A percentile compares a stretch with the other conserved stretches of the same genome.
These are phyloP conservation scores for Chamaenerion angustifolium DNA, from an alignment of 345 rosid genomes.

Conservation along the genomic window DNA sequence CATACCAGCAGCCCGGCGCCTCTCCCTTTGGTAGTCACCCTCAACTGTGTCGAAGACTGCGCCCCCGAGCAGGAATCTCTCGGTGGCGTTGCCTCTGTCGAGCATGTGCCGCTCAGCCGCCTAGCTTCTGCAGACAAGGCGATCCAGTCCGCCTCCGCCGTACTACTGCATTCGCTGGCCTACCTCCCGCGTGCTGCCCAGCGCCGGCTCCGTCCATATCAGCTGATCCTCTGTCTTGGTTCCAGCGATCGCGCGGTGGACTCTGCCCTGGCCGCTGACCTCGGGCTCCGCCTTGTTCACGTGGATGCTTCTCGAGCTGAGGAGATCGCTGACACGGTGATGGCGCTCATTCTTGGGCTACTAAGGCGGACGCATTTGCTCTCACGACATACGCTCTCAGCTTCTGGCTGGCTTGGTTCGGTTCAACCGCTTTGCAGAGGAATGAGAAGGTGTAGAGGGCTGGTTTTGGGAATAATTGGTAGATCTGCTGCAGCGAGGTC, in stretches of 20 bases:
- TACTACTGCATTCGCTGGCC: constrained; percentile 83
- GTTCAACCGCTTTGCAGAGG: constrained; percentile 87
- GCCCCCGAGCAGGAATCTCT: constrained; percentile 67
- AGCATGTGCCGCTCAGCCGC: constrained; percentile 90
- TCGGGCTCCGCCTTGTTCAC: constrained; percentile 83
- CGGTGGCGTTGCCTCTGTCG: constrained; percentile 64
- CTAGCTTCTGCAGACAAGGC: constrained; percentile 53
- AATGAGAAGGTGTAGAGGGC: constrained; percentile 90
- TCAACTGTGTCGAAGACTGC: constrained; percentile 91
- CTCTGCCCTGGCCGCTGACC: constrained; percentile 82
- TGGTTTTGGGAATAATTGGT: constrained; percentile 88
- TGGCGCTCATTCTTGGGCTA: constrained; percentile 94
- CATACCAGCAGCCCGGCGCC: constrained; percentile 25
- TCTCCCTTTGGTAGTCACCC: constrained; percentile 57
- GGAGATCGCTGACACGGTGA: constrained; percentile 94
- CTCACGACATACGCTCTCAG: constrained; percentile 75
- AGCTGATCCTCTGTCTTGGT: constrained; percentile 90
- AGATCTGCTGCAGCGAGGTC: constrained; percentile 79
- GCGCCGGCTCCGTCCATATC: constrained; percentile 90
- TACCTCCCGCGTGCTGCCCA: constrained; percentile 99
- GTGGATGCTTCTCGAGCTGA: constrained; percentile 88
- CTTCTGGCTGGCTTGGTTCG: constrained; percentile 91
- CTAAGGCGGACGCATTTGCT: constrained; percentile 81
- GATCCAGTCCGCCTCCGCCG: constrained; percentile 91
- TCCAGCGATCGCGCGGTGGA: constrained; percentile 89